These are phyloP conservation scores for Diddensiella caesifluorescens DNA, from an alignment of 805 yeast genomes.

Conservation along the genomic window DNA sequence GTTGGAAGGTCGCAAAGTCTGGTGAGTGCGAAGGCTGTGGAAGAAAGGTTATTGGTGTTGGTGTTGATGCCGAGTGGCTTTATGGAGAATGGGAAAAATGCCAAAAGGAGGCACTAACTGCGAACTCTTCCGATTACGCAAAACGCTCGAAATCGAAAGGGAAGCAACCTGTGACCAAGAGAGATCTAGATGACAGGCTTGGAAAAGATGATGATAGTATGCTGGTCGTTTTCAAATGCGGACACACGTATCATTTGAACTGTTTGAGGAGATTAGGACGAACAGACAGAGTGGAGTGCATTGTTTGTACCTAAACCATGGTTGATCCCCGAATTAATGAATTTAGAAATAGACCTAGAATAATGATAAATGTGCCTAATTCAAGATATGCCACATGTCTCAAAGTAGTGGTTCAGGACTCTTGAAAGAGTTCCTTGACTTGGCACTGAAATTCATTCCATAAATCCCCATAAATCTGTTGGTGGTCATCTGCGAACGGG, in stretches of 20 bases:
- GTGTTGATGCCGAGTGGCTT: slow-evolving; percentile 44
- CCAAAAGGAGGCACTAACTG: slow-evolving; percentile 12
- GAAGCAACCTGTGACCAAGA: neutral
- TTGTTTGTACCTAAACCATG: slow-evolving; percentile 42
- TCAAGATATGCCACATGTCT: no score
- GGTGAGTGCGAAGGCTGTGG: slow-evolving; percentile 75
- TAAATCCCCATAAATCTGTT: no score
- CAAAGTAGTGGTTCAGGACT: no score
- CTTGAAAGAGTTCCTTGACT: no score
- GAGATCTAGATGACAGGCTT: slow-evolving; percentile 3
- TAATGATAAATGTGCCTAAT: no score
- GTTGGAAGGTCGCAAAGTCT: slow-evolving; percentile 54
- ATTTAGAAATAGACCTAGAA: no score
- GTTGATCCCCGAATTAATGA: no score
- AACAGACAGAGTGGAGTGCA: slow-evolving; percentile 31
- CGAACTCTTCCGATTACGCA: neutral
- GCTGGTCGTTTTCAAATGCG: slow-evolving; percentile 55
- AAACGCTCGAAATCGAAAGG: slow-evolving; percentile 3
- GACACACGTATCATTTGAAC: slow-evolving; percentile 57
- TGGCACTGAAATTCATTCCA: no score
- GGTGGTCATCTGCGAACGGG: no score
- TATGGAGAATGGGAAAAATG: slow-evolving; percentile 34
- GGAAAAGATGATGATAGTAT: slow-evolving; percentile 23
- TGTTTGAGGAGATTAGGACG: slow-evolving; percentile 50
- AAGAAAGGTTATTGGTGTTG: slow-evolving; percentile 63